A percentile compares a stretch with the other conserved stretches of the same genome.
These are phyloP conservation scores for Eucalyptus cloeziana DNA, from an alignment of 345 rosid genomes.

Conservation along the genomic window DNA sequence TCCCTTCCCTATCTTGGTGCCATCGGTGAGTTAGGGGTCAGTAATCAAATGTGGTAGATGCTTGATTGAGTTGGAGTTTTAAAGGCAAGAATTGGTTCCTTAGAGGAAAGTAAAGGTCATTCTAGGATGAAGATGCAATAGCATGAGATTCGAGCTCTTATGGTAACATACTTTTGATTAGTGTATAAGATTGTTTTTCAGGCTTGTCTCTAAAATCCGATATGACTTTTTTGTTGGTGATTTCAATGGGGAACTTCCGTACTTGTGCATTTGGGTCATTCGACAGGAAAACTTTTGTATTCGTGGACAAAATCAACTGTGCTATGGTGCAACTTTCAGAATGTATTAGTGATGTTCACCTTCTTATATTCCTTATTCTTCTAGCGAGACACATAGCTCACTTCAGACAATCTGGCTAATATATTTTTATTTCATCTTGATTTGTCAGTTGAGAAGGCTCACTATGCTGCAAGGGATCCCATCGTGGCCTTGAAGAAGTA, in stretches of 20 bases:
- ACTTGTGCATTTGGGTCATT: background rate
- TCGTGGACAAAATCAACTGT: background rate
- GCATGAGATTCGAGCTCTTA: background rate
- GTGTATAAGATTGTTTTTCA: background rate
- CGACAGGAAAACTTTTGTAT: background rate
- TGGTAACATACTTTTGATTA: background rate
- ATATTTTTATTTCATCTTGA: background rate
- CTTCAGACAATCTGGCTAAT: background rate
- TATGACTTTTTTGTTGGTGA: background rate
- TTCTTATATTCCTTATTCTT: background rate
- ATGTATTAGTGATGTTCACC: background rate
- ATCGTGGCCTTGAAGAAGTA: conserved; percentile 35
- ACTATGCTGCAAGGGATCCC: conserved; percentile 45
- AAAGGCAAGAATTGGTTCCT: background rate
- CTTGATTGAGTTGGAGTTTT: background rate
- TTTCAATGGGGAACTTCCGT: background rate
- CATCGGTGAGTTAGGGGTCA: background rate
- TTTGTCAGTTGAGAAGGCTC: conserved; percentile 38
- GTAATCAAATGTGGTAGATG: background rate
- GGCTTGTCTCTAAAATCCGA: background rate
- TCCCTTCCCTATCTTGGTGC: background rate
- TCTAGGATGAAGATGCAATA: background rate
- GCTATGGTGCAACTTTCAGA: background rate
- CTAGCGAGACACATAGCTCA: background rate
- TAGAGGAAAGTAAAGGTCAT: background rate